Base-by-base conservation (phyloP, 1,284 basidiomycete species). In the Apiotrichum montevideense region DNA sequence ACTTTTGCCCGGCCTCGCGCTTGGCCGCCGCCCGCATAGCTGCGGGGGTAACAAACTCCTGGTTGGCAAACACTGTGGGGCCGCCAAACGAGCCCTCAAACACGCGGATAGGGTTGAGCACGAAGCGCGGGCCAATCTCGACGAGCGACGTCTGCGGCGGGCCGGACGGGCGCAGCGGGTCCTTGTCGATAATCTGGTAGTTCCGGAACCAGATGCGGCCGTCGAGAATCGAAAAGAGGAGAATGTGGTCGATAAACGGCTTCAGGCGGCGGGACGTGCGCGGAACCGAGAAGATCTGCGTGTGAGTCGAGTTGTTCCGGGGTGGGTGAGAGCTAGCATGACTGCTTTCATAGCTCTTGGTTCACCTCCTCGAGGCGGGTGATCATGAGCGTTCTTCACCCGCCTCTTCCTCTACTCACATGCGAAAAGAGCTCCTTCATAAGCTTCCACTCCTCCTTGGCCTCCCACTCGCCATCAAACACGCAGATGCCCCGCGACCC, bases 191-290 rank as follows among this genome's bases (percentile, higher is more conserved):
- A 60, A 83, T 82, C 77, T 79, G 64, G 80, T 89, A 98, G 78
- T 98, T 98, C 64, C 96, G 85, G 82, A 98, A 98, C 96, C 96
- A 99, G 64, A 98, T 91, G 75, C 97, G 98, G 73, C 84, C 84
- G 80, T 99, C 96, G 44, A 96, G 82, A 52, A 98, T 83, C 21
- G 93, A 96, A 77, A 99, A 98, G 46, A 91, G 90, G 62, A 98
- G 83, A 69, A 98, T 86, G 72, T 98, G 96, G 78, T 99, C 96
- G 67, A 99, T 85, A 78, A 99, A 99, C 1, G 96, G 96, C 76
- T 99, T 99, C 11, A 91, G 84, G 69, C 85, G 87, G 62, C 96
- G 82, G 37, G 96, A 88, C 10, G 85, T 85, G 39, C 88, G 84
- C 33, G 96, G 96, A 2, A 98, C 92, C 45, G 89, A 89, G 71